Percentiles rank a stretch among this genome's conserved stretches.
Evolutionary conservation across 352 stramenopile species (phyloP).

Genomic region (Achlya hypogyna): DNA sequence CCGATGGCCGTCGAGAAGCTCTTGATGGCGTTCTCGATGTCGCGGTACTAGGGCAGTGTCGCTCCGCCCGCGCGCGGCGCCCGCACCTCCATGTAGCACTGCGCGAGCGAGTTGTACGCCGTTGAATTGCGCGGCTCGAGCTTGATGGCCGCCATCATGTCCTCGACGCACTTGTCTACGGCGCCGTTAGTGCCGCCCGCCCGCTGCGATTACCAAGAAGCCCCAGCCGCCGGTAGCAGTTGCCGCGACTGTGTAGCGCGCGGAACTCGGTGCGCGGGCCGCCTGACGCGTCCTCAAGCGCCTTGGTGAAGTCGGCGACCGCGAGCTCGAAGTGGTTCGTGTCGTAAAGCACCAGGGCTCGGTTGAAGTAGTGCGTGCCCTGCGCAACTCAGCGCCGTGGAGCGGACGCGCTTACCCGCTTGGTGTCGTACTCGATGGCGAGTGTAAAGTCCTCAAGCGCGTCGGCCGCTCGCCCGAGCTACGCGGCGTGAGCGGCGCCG

Average conservation of each 20-base stretch:
- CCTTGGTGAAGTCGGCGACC: conserved; percentile 58
- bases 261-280: conserved; percentile 57
- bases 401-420: too few species aligned
- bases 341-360: conserved; percentile 59
- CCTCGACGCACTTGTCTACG: conserved; percentile 51
- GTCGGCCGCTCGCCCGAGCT: conserved; percentile 38
- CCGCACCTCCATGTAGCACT: conserved; percentile 44
- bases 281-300: conserved; percentile 59
- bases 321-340: conserved; percentile 53
- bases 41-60: conserved; percentile 18
- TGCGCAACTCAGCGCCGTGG: background rate
- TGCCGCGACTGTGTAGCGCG: conserved; percentile 52
- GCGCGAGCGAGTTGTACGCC: conserved; percentile 46
- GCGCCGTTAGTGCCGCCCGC: background rate
- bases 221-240: conserved; percentile 50
- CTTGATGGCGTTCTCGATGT: conserved; percentile 50
- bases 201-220: conserved; percentile 24
- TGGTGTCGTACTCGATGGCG: conserved; percentile 59
- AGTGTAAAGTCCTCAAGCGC: conserved; percentile 62
- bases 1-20: conserved; percentile 53
- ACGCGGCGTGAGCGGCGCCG: background rate
- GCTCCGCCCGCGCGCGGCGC: background rate
- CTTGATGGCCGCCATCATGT: conserved; percentile 58
- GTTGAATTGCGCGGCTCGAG: conserved; percentile 56
- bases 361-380: conserved; percentile 64